Evolutionary conservation across 1,139 yeast genomes (phyloP), one percentile per base, ranked within the genome.

Genomic region (Lodderomyces elongisporus): DNA sequence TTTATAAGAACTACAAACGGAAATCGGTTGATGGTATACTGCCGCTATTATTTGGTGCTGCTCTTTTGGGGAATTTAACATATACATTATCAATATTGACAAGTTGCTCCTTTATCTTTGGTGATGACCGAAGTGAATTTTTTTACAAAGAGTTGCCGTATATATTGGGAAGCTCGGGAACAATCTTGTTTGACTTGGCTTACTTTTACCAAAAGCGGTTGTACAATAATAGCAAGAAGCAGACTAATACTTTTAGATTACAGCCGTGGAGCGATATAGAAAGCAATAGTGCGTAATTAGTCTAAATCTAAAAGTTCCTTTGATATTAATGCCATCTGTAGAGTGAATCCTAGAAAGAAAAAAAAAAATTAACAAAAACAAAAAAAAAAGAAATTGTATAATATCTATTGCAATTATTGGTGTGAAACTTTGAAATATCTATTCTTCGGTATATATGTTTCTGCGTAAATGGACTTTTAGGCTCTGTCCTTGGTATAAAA

Each of bases 21-120:
- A 80, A 81, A 49, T 81, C 95, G 3, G 91, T 95, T 0, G 80
- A 79, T 28, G 97, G 96, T 3, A 66, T 88, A 2, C 82, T 95
- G 2, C 82, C 93, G 21, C 60, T 85, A 37, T 65, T 89, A 23
- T 87, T 91, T 52, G 72, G 75, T 3, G 79, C 93, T 14, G 95
- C 96, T 1, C 63, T 89, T 28, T 43, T 74, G 25, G 96, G 96
- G 3, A 91, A 91, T 54, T 46, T 81, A n/a, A 74, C 87, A 3
- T 91, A 89, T 54, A 77, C 95, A 0, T 46, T 79, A 10, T 84
- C 95, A 3, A 80, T 89, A 18, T 48, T 85, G 30, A 66, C 85
- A 35, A 63, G 69, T 33, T 63, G 74, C 42, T 63, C 61, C 12
- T 63, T 66, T 36, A 36, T 65, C 3, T 46, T 41, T 25, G 40